These are phyloP conservation scores for Penicillium soppii DNA, from an alignment of 495 filamentous ascomycete species.

Conservation along the genomic window DNA sequence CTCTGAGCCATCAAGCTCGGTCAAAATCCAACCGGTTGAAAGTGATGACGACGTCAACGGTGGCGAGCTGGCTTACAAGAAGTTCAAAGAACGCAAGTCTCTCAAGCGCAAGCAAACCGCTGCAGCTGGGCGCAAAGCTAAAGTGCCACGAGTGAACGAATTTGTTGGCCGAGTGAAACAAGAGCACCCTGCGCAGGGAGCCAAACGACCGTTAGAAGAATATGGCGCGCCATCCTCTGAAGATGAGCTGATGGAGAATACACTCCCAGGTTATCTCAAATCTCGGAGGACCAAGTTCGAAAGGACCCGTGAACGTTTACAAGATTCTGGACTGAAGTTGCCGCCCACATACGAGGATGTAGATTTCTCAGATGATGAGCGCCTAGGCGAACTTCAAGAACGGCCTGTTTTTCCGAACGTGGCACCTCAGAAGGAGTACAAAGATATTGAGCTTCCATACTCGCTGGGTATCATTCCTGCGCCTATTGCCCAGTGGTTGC, in stretches of 20 bases:
- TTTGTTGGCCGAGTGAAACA: slow-evolving; percentile 33
- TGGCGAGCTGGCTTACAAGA: slow-evolving; percentile 53
- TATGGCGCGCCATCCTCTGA: slow-evolving; percentile 48
- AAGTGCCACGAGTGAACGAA: slow-evolving; percentile 24
- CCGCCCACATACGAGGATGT: slow-evolving; percentile 80
- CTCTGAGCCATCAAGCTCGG: slow-evolving; percentile 14
- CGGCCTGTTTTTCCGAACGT: slow-evolving; percentile 65
- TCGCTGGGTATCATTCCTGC: slow-evolving; percentile 87
- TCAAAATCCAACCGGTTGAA: slow-evolving; percentile 18
- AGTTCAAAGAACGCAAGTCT: slow-evolving; percentile 59
- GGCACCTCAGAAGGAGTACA: slow-evolving; percentile 63
- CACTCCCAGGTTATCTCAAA: slow-evolving; percentile 58
- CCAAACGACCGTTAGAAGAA: slow-evolving; percentile 25
- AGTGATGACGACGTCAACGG: slow-evolving; percentile 46
- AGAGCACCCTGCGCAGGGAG: slow-evolving; percentile 14
- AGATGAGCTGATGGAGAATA: slow-evolving; percentile 58
- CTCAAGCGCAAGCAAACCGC: slow-evolving; percentile 53
- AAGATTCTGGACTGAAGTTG: slow-evolving; percentile 67
- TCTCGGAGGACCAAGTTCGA: slow-evolving; percentile 53
- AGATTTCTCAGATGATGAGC: slow-evolving; percentile 85
- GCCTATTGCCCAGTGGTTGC: slow-evolving; percentile 86
- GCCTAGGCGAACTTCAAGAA: slow-evolving; percentile 58
- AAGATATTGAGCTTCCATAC: slow-evolving; percentile 70
- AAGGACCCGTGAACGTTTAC: slow-evolving; percentile 52
- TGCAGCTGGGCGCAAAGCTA: slow-evolving; percentile 48